These are phyloP conservation scores for Penicillium capsulatum DNA, from an alignment of 2,329 filamentous ascomycete genomes.

Conservation along the genomic window DNA sequence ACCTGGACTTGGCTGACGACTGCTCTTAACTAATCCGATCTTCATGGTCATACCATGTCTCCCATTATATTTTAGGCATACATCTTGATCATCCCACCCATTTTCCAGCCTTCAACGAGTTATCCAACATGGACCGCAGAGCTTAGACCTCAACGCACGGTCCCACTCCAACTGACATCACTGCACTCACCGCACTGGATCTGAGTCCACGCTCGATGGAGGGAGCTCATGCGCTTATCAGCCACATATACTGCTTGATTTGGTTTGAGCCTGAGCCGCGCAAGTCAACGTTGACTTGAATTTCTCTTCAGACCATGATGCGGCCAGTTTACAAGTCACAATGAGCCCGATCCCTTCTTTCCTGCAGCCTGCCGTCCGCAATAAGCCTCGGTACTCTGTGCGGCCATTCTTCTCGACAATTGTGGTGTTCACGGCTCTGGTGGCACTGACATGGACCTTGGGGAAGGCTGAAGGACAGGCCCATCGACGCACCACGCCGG, in stretches of 20 bases:
- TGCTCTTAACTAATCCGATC: no score
- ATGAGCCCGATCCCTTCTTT: constrained; percentile 21
- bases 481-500: constrained; percentile 4
- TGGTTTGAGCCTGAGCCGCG: neutral
- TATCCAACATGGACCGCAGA: neutral
- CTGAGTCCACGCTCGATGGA: constrained; percentile 6
- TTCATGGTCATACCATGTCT: no score
- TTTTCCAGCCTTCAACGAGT: no score
- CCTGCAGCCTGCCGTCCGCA: constrained; percentile 21
- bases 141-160: constrained; percentile 13
- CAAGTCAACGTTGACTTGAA: neutral
- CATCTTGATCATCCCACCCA: no score
- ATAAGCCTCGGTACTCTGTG: constrained; percentile 37
- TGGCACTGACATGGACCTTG: constrained; percentile 23
- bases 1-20: no score
- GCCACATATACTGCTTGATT: constrained; percentile 1
- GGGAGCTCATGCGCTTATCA: constrained; percentile 2
- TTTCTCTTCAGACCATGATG: constrained; percentile 27
- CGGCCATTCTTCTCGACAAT: constrained; percentile 47
- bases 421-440: constrained; percentile 35
- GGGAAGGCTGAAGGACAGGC: constrained; percentile 1
- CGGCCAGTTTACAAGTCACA: constrained; percentile 23
- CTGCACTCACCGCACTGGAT: constrained; percentile 17
- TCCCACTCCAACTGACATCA: constrained; percentile 27
- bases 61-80: no score